phyloP scores from a whole-genome alignment of 2,329 filamentous ascomycete species.

The Aphanoascus verrucosus region DNA sequence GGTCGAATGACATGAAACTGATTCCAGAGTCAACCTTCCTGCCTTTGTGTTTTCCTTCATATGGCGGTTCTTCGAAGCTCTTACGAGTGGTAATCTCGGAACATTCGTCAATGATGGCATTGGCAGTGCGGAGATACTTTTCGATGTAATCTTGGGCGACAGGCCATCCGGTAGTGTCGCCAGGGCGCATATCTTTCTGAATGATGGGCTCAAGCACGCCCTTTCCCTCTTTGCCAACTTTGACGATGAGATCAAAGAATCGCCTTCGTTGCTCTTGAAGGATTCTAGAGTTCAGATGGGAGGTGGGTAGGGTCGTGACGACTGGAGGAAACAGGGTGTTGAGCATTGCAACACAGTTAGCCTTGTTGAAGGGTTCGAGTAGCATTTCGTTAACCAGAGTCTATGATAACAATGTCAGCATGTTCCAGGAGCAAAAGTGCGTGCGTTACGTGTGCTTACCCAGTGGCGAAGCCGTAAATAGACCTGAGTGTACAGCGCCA shows the following conservation, averaged over 20 bases:
- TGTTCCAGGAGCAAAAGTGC: background rate
- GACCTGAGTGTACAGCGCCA: conserved; percentile 49
- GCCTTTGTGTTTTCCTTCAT: conserved; percentile 30
- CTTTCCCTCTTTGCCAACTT: conserved; percentile 45
- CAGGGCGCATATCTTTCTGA: conserved; percentile 40
- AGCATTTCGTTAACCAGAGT: conserved; percentile 56
- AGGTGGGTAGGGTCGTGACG: conserved; percentile 38
- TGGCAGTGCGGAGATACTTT: conserved; percentile 49
- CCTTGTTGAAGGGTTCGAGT: conserved; percentile 51
- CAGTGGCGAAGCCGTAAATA: conserved; percentile 54
- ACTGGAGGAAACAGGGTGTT: conserved; percentile 56
- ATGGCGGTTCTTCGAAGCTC: conserved; percentile 26
- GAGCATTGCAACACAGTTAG: conserved; percentile 56
- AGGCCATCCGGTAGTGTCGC: conserved; percentile 48
- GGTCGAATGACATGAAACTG: conserved; percentile 42
- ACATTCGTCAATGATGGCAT: conserved; percentile 53
- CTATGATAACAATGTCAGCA: conserved; percentile 26
- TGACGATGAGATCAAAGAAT: conserved; percentile 53
- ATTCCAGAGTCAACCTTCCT: conserved; percentile 55
- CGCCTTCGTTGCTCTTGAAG: conserved; percentile 49
- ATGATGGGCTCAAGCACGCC: conserved; percentile 45
- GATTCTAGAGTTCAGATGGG: conserved; percentile 42
- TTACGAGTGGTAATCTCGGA: conserved; percentile 38
- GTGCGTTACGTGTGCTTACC: conserved; percentile 35
- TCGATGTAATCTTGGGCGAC: conserved; percentile 40